Conservation (phyloP, 768 basidiomycete species). For the Gymnopilus dilepis region DNA sequence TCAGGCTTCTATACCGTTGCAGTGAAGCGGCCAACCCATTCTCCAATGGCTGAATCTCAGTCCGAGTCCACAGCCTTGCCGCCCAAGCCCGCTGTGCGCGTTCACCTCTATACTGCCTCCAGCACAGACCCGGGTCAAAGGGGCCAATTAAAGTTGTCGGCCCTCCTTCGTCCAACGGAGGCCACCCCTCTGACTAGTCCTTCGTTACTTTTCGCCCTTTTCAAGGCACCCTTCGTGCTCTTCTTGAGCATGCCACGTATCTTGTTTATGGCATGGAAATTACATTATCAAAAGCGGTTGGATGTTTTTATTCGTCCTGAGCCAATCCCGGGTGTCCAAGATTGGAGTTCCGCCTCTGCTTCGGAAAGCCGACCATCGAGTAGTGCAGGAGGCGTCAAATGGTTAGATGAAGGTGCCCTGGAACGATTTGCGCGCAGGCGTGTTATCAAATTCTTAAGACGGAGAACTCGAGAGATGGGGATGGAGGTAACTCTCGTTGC, state of each 20-base stretch:
- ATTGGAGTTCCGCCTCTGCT: constrained; percentile 29
- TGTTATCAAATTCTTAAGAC: constrained; percentile 40
- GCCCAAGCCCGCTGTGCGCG: constrained; percentile 45
- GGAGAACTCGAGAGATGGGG: constrained; percentile 38
- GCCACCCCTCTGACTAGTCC: constrained; percentile 45
- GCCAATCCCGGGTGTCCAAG: constrained; percentile 45
- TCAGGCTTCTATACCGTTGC: constrained; percentile 67
- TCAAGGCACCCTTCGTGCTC: constrained; percentile 54
- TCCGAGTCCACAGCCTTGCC: constrained; percentile 1
- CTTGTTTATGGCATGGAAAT: constrained; percentile 58
- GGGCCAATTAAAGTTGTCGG: constrained; percentile 57
- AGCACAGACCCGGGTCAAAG: constrained; percentile 18
- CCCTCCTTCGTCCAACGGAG: constrained; percentile 45
- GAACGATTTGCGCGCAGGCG: constrained; percentile 39
- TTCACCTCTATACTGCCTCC: constrained; percentile 42
- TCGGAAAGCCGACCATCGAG: not conserved
- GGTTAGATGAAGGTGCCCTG: constrained; percentile 35
- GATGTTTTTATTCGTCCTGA: constrained; percentile 66
- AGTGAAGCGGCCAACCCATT: constrained; percentile 50
- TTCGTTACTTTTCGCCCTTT: constrained; percentile 44
- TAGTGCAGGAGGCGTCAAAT: constrained; percentile 40
- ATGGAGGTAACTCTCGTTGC: constrained; percentile 45
- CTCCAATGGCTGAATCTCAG: constrained; percentile 32
- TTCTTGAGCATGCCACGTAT: constrained; percentile 65
- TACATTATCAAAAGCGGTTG: constrained; percentile 65